Conservation (phyloP, 2,329 filamentous ascomycete genomes). For the Fusarium tjaetaba region DNA sequence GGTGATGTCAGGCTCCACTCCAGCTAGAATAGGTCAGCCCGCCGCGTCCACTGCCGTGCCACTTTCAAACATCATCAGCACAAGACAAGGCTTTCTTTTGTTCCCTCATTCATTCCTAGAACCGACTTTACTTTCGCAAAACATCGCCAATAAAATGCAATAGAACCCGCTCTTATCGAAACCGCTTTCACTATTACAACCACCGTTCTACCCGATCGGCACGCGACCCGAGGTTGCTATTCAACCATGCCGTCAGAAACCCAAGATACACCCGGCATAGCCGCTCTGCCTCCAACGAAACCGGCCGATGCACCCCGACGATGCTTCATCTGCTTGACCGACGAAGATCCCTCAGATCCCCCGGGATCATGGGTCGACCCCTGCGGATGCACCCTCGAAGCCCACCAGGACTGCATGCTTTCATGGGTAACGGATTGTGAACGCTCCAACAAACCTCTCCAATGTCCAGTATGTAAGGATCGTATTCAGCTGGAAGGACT, state of each 20-base stretch:
- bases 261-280: background rate
- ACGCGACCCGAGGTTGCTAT: conserved; percentile 28
- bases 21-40: conserved; percentile 13
- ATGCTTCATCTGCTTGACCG: conserved; percentile 73
- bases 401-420: conserved; percentile 88
- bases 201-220: conserved; percentile 1
- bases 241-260: conserved; percentile 25
- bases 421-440: conserved; percentile 96
- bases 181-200: background rate
- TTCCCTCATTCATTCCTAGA: background rate
- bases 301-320: conserved; percentile 49
- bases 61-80: conserved; percentile 15
- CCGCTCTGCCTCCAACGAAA: conserved; percentile 6
- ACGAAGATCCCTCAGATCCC: conserved; percentile 60
- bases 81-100: conserved; percentile 8
- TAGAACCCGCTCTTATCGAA: background rate
- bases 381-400: conserved; percentile 89
- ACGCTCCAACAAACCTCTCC: conserved; percentile 70
- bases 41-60: conserved; percentile 11
- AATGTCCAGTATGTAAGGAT: conserved; percentile 90
- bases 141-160: conserved; percentile 11
- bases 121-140: background rate
- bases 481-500: conserved; percentile 81
- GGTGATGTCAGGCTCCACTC: conserved; percentile 36
- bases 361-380: conserved; percentile 80